Conservation (phyloP, 73 alveolate genomes). For the Paramecium bursaria region DNA sequence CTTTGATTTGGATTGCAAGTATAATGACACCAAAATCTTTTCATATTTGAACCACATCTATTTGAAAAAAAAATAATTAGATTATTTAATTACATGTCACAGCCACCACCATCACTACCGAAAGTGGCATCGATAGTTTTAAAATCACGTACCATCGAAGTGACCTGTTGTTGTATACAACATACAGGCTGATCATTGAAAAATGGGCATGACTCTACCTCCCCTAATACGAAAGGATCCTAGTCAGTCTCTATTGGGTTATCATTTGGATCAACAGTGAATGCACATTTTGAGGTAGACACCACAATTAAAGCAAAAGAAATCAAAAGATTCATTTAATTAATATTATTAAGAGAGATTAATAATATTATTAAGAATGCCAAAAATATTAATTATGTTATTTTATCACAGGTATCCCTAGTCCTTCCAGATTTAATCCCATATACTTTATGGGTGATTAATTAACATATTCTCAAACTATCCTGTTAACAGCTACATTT, state of each 20-base stretch:
- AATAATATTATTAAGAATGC: not conserved
- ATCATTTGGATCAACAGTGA: conserved; percentile 61
- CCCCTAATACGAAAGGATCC: conserved; percentile 28
- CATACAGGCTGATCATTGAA: conserved; percentile 48
- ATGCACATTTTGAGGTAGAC: conserved; percentile 70
- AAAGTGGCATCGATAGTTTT: conserved; percentile 70
- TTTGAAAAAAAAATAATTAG: too few relatives aligned
- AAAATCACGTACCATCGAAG: conserved; percentile 59
- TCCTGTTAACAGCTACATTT: too few relatives aligned
- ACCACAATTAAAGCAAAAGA: not conserved
- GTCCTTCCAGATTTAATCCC: too few relatives aligned
- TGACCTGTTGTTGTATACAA: conserved; percentile 13
- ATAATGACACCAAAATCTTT: conserved; percentile 80
- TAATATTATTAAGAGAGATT: too few relatives aligned
- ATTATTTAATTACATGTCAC: conserved; percentile 67
- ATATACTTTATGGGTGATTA: too few relatives aligned
- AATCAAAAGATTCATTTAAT: not conserved
- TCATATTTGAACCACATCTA: conserved; percentile 74
- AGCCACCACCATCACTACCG: conserved; percentile 77
- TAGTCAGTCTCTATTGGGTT: conserved; percentile 47
- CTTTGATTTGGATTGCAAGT: conserved; percentile 76
- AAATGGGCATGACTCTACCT: not conserved
- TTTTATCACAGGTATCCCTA: too few relatives aligned
- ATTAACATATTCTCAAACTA: too few relatives aligned
- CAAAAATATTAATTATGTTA: too few relatives aligned